Percentiles rank a stretch among this genome's conserved stretches.
phyloP scores from a whole-genome alignment of 257 asterid genomes.

The Plantago major region DNA sequence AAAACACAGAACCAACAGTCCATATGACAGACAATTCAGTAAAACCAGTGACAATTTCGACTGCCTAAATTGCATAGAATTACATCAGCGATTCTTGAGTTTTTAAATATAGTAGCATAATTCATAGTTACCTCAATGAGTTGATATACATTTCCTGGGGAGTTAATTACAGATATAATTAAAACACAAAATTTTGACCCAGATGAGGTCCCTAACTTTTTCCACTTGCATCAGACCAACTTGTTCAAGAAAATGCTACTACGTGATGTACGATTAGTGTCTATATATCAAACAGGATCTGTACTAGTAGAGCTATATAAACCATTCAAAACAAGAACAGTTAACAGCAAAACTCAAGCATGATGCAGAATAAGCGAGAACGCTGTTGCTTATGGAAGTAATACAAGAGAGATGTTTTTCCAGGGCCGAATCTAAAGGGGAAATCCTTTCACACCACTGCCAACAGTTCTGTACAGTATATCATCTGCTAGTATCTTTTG shows the following conservation, averaged over 20 bases:
- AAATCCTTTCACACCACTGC: slow-evolving; percentile 35
- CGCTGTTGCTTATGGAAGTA: slow-evolving; percentile 20
- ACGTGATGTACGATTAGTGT: slow-evolving; percentile 15
- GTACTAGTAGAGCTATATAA: slow-evolving; percentile 9
- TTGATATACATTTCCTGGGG: slow-evolving; percentile 37
- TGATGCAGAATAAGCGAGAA: slow-evolving; percentile 17
- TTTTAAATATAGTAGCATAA: not conserved
- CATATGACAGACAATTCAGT: not conserved
- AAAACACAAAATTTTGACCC: slow-evolving; percentile 30
- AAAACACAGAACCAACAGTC: not conserved
- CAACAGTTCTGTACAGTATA: slow-evolving; percentile 75
- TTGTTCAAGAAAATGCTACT: slow-evolving; percentile 4
- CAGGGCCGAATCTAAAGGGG: slow-evolving; percentile 26
- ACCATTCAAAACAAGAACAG: slow-evolving; percentile 3
- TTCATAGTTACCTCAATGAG: not conserved
- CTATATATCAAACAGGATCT: slow-evolving; percentile 23
- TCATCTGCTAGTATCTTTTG: slow-evolving; percentile 45
- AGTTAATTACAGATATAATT: slow-evolving; percentile 21
- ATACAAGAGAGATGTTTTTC: slow-evolving; percentile 35
- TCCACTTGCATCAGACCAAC: slow-evolving; percentile 22
- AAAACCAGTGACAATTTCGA: too few relatives aligned
- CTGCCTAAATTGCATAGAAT: too few relatives aligned
- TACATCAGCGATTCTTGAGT: not conserved
- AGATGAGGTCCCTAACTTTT: slow-evolving; percentile 20
- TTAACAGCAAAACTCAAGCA: slow-evolving; percentile 21